Evolutionary conservation across 2,329 filamentous ascomycete species (phyloP).

Genomic region (Cytospora chrysosperma): DNA sequence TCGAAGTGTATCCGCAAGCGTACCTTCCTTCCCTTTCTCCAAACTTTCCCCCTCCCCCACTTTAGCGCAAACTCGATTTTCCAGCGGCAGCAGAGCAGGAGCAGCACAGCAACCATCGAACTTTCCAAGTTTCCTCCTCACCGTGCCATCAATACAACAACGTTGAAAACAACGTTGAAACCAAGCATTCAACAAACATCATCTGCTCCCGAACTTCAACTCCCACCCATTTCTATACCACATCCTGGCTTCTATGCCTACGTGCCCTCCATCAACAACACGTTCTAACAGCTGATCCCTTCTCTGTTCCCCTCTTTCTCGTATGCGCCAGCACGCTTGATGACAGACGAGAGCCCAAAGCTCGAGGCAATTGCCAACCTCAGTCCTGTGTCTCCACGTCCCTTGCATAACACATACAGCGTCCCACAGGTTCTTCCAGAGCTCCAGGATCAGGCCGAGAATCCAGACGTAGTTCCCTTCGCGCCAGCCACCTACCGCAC

Average conservation of each 20-base stretch:
- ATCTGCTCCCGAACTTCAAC: background rate
- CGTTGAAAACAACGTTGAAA: background rate
- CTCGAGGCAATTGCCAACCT: conserved; percentile 54
- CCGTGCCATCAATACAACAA: background rate
- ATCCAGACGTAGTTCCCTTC: conserved; percentile 39
- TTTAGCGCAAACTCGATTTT: conserved; percentile 19
- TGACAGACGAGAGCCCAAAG: conserved; percentile 45
- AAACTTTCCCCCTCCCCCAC: conserved; percentile 21
- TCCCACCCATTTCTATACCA: background rate
- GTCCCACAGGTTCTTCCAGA: conserved; percentile 45
- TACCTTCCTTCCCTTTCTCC: background rate
- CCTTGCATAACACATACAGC: conserved; percentile 42
- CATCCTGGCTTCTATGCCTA: background rate
- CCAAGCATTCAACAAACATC: background rate
- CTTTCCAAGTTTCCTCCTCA: background rate
- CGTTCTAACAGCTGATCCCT: background rate
- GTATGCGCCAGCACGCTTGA: conserved; percentile 33
- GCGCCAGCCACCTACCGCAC: conserved; percentile 36
- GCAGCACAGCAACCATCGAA: background rate
- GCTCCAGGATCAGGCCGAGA: conserved; percentile 54
- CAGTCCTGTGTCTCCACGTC: conserved; percentile 50
- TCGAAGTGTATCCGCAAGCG: background rate
- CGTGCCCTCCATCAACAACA: background rate
- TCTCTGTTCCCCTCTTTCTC: background rate
- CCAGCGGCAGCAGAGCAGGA: background rate